A percentile compares a stretch with the other conserved stretches of the same genome.
phyloP scores from a whole-genome alignment of 108 stramenopile genomes.

The Seminavis robusta region DNA sequence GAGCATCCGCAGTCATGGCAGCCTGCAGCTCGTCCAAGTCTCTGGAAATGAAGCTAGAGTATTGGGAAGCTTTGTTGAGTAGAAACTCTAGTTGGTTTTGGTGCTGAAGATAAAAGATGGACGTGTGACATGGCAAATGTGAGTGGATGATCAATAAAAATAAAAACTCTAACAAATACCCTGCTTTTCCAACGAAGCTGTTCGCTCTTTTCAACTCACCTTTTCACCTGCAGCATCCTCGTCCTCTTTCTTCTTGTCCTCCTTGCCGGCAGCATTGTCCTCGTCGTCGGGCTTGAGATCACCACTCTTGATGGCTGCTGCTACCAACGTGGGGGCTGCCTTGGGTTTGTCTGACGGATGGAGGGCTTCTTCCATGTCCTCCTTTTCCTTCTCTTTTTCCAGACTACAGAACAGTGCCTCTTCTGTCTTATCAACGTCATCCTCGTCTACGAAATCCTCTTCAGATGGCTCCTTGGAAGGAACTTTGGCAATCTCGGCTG shows the following conservation, averaged over 20 bases:
- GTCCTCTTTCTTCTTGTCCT: conserved; percentile 49
- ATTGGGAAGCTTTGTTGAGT: conserved; percentile 76
- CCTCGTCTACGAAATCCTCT: conserved; percentile 6
- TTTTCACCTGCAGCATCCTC: background rate
- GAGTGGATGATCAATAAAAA: conserved; percentile 2
- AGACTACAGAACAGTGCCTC: conserved; percentile 48
- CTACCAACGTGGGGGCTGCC: background rate
- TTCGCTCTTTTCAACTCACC: too few species aligned
- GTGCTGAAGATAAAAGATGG: conserved; percentile 14
- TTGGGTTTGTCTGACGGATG: background rate
- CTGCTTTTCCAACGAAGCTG: background rate
- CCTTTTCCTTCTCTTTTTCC: conserved; percentile 28
- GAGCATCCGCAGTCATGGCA: conserved; percentile 58
- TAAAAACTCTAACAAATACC: background rate
- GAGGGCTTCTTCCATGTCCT: conserved; percentile 9
- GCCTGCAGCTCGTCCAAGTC: conserved; percentile 79
- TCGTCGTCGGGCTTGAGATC: background rate
- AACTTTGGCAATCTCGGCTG: background rate
- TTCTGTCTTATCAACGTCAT: conserved; percentile 47
- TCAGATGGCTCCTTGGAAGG: background rate
- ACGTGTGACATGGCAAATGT: background rate
- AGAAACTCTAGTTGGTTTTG: conserved; percentile 82
- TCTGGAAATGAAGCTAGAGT: conserved; percentile 80
- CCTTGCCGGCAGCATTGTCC: conserved; percentile 5
- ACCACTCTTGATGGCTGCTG: background rate